phyloP scores from a whole-genome alignment of 2,329 filamentous ascomycete species.

The Xylaria sp. region DNA sequence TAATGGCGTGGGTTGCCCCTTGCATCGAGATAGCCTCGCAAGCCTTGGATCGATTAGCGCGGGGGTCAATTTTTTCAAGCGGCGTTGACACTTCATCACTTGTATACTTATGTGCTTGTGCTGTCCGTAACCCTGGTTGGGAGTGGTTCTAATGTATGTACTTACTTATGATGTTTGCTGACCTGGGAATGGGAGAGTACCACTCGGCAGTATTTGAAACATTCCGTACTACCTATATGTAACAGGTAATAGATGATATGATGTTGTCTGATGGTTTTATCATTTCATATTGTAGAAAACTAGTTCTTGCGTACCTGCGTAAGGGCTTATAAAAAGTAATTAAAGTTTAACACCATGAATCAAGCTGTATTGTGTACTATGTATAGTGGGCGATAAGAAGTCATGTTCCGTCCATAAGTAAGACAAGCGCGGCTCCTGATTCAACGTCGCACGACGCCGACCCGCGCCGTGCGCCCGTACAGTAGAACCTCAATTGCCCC shows the following conservation, averaged over 20 bases:
- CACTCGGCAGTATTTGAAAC: no score
- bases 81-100: neutral
- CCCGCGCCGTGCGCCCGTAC: constrained; percentile 2
- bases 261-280: neutral
- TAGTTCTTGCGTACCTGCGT: no score
- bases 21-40: constrained; percentile 7
- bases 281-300: neutral
- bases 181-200: no score
- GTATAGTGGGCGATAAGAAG: neutral
- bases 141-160: neutral
- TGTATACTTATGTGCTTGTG: neutral
- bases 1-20: constrained; percentile 1
- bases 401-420: neutral
- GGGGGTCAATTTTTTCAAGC: constrained; percentile 10
- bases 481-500: neutral
- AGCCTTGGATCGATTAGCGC: constrained; percentile 4
- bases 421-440: constrained; percentile 10
- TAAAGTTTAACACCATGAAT: neutral
- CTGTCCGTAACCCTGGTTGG: neutral
- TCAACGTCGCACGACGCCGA: constrained; percentile 6
- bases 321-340: neutral
- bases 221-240: no score
- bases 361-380: neutral
- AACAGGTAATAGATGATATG: neutral
- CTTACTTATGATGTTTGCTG: no score